Conservation (phyloP, 495 filamentous ascomycete genomes). For the Usnea hakonensis region DNA sequence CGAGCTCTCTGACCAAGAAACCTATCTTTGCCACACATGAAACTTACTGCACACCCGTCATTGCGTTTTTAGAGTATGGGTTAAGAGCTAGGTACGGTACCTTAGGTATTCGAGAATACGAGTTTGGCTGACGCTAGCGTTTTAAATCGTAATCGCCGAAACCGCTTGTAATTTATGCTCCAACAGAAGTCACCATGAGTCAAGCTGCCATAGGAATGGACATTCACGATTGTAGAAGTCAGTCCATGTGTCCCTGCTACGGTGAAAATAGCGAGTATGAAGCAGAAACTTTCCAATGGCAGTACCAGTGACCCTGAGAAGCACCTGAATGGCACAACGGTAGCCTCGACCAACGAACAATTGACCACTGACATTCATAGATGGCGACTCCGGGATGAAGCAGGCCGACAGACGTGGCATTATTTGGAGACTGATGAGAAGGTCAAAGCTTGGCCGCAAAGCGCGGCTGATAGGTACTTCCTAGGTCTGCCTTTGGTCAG, state of each 20-base stretch:
- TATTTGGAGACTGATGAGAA: slow-evolving; percentile 78
- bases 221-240: background rate
- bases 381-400: slow-evolving; percentile 79
- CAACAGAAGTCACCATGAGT: too few species aligned
- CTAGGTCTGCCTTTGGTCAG: slow-evolving; percentile 62
- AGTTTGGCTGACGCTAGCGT: background rate
- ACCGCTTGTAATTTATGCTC: too few species aligned
- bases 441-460: slow-evolving; percentile 73
- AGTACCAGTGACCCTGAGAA: background rate
- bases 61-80: background rate
- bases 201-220: background rate
- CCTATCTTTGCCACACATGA: background rate
- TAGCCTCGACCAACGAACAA: background rate
- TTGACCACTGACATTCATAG: slow-evolving; percentile 63
- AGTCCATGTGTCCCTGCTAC: background rate
- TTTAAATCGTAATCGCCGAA: background rate
- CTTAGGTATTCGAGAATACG: too few species aligned
- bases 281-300: slow-evolving; percentile 13
- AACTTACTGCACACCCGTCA: background rate
- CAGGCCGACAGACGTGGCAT: slow-evolving; percentile 84
- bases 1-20: background rate
- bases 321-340: slow-evolving; percentile 7
- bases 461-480: slow-evolving; percentile 72
- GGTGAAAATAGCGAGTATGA: background rate
- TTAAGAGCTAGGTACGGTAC: background rate